A percentile compares a stretch with the other conserved stretches of the same genome.
Conservation (phyloP, 257 asterid species). For the Scutellaria galericulata region DNA sequence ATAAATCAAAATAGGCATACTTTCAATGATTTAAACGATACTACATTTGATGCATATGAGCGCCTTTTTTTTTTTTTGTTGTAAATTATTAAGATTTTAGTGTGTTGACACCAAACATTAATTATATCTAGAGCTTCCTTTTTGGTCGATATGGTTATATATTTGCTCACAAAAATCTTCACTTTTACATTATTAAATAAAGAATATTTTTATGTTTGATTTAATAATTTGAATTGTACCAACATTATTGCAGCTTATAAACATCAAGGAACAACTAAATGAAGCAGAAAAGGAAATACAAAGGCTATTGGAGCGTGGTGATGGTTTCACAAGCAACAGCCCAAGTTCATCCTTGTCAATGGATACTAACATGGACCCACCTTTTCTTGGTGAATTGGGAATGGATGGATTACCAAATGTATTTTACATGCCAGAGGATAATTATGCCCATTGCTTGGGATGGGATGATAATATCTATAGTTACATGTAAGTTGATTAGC, state of each 20-base stretch:
- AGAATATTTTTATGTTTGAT: neutral
- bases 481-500: constrained; percentile 11
- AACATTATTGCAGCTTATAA: constrained; percentile 41
- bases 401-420: constrained; percentile 52
- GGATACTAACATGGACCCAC: constrained; percentile 38
- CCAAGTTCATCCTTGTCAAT: constrained; percentile 52
- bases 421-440: constrained; percentile 42
- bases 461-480: constrained; percentile 49
- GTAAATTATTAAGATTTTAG: no score
- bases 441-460: constrained; percentile 32
- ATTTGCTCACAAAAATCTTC: no score
- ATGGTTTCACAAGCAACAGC: constrained; percentile 56
- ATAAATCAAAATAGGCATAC: no score
- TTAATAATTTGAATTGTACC: neutral
- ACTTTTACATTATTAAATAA: neutral
- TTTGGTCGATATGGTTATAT: neutral
- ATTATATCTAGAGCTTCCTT: no score
- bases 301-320: constrained; percentile 41
- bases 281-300: constrained; percentile 65
- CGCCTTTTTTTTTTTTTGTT: no score
- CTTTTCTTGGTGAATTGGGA: constrained; percentile 54
- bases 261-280: constrained; percentile 55
- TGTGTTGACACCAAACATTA: no score
- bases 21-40: no score
- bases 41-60: no score